Percentiles rank a stretch among this genome's conserved stretches.
phyloP scores from a whole-genome alignment of 2,329 filamentous ascomycete genomes.

The Byssoonygena ceratinophila region DNA sequence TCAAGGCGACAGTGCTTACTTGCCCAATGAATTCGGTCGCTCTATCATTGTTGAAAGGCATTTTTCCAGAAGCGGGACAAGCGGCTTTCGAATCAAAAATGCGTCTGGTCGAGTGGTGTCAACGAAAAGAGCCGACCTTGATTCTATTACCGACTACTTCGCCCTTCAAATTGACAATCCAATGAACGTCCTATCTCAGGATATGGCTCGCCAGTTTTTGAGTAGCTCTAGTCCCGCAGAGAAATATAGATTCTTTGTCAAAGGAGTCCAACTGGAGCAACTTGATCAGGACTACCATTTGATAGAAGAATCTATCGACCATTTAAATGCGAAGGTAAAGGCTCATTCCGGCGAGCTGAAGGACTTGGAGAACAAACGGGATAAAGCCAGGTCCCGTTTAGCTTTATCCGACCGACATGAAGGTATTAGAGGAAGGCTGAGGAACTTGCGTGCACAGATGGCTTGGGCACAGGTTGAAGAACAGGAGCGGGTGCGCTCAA shows the following conservation, averaged over 20 bases:
- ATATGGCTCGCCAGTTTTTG: conserved; percentile 86
- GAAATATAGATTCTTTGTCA: conserved; percentile 95
- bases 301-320: conserved; percentile 67
- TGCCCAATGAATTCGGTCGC: conserved; percentile 68
- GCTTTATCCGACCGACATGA: conserved; percentile 57
- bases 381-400: conserved; percentile 55
- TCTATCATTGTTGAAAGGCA: conserved; percentile 84
- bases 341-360: conserved; percentile 54
- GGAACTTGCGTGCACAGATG: conserved; percentile 53
- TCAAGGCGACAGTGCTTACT: conserved; percentile 70
- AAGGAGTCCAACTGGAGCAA: conserved; percentile 85
- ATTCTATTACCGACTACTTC: conserved; percentile 88
- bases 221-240: conserved; percentile 69
- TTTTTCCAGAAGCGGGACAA: conserved; percentile 63
- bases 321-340: conserved; percentile 54
- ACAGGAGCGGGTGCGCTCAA: conserved; percentile 49
- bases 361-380: conserved; percentile 46
- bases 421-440: conserved; percentile 51
- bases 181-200: conserved; percentile 88
- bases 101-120: conserved; percentile 60
- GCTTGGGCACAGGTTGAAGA: conserved; percentile 82
- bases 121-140: conserved; percentile 73
- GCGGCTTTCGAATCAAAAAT: conserved; percentile 79
- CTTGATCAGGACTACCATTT: conserved; percentile 84
- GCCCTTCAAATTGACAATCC: conserved; percentile 93